Evolutionary conservation across 495 filamentous ascomycete genomes (phyloP).

Genomic region (Ramalina intermedia): DNA sequence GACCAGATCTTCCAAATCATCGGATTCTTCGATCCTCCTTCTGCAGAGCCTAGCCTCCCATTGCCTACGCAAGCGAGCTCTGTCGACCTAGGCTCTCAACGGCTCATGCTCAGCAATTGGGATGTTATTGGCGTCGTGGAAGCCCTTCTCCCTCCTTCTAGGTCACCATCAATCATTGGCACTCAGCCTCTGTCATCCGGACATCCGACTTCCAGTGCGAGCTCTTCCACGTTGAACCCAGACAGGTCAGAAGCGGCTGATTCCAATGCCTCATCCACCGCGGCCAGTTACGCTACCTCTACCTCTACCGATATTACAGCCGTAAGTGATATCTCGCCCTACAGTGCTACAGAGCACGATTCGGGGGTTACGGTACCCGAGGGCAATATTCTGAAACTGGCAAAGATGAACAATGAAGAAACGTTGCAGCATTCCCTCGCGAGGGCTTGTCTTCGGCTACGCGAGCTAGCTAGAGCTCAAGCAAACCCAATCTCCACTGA

Average conservation of each 20-base stretch:
- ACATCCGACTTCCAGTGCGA: slow-evolving; percentile 39
- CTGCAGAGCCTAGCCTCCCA: background rate
- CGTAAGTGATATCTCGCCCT: slow-evolving; percentile 22
- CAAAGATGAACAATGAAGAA: background rate
- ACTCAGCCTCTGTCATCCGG: slow-evolving; percentile 35
- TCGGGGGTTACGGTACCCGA: background rate
- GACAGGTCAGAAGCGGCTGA: slow-evolving; percentile 1
- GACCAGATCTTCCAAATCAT: slow-evolving; percentile 10
- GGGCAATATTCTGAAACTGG: background rate
- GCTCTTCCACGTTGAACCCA: slow-evolving; percentile 12
- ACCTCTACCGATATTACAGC: slow-evolving; percentile 50
- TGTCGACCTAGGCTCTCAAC: background rate
- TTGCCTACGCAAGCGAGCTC: background rate
- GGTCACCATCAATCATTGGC: slow-evolving; percentile 22
- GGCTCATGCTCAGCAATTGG: slow-evolving; percentile 54
- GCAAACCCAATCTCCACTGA: no score
- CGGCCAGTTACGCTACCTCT: slow-evolving; percentile 15
- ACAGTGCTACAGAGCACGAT: background rate
- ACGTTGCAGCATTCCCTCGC: no score
- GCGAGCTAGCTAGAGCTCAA: no score
- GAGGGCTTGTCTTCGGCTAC: no score
- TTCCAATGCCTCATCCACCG: slow-evolving; percentile 1
- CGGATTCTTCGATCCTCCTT: slow-evolving; percentile 19
- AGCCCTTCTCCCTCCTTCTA: slow-evolving; percentile 44
- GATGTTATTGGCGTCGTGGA: slow-evolving; percentile 58